Evolutionary conservation across 1,139 yeast species (phyloP).

Genomic region (Hyphopichia khmerensis): DNA sequence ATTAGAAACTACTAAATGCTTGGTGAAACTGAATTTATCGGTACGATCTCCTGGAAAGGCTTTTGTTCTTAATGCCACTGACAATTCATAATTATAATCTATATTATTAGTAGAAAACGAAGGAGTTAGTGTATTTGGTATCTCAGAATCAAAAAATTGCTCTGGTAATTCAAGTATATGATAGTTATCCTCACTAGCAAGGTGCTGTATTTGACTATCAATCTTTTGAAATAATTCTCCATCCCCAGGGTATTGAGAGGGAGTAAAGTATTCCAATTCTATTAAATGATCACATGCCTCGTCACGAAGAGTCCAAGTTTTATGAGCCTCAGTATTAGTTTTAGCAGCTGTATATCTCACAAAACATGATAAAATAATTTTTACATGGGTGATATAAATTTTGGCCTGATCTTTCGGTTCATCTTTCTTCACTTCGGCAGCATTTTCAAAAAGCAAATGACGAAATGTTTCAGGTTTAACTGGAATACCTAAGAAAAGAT

Average conservation of each 20-base stretch:
- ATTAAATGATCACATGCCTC: neutral
- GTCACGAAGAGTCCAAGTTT: neutral
- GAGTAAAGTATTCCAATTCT: neutral
- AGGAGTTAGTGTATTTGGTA: neutral
- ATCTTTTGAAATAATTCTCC: neutral
- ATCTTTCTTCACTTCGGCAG: neutral
- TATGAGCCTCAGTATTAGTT: neutral
- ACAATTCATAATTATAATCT: neutral
- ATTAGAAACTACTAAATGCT: too few relatives aligned
- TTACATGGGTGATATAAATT: neutral
- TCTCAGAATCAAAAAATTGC: neutral
- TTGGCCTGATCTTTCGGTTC: neutral
- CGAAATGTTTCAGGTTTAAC: neutral
- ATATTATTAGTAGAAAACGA: neutral
- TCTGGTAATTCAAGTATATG: neutral
- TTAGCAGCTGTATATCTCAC: neutral
- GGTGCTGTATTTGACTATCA: neutral
- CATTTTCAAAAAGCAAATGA: neutral
- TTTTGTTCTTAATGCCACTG: neutral
- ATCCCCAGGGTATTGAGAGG: neutral
- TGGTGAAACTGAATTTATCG: too few relatives aligned
- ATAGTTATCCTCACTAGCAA: neutral
- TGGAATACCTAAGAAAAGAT: neutral
- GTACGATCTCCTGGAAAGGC: too few relatives aligned
- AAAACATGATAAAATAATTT: neutral